Evolutionary conservation across 768 basidiomycete species (phyloP).

Genomic region (Boletus reticulatus): DNA sequence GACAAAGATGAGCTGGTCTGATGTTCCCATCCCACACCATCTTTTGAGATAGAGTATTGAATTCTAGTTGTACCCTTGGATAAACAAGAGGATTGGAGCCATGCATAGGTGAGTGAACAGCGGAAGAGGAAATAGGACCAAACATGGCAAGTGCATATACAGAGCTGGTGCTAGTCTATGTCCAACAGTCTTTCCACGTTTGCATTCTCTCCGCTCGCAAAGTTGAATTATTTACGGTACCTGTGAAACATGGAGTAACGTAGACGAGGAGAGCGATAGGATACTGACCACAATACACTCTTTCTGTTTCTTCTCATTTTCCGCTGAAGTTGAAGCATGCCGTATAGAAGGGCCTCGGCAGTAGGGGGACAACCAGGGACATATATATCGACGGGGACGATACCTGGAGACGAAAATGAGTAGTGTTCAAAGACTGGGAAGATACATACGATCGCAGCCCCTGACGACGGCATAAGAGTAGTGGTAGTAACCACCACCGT

Average conservation of each 20-base stretch:
- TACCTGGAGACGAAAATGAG: conserved; percentile 48
- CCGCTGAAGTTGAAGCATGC: conserved; percentile 94
- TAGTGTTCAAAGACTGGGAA: conserved; percentile 1
- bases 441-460: conserved; percentile 86
- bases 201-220: background rate
- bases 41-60: background rate
- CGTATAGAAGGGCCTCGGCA: conserved; percentile 96
- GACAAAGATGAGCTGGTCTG: background rate
- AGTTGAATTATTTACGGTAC: conserved; percentile 26
- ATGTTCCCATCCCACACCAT: background rate
- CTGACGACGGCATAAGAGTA: conserved; percentile 99
- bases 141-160: conserved; percentile 15
- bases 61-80: background rate
- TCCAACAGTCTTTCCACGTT: conserved; percentile 7
- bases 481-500: conserved; percentile 96
- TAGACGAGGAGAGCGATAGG: too few species aligned
- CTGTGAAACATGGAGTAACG: conserved; percentile 9
- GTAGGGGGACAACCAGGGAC: conserved; percentile 94
- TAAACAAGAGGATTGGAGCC: background rate
- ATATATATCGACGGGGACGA: conserved; percentile 98
- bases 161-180: conserved; percentile 26
- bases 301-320: conserved; percentile 92
- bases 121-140: conserved; percentile 1
- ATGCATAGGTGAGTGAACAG: conserved; percentile 2
- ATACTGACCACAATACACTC: conserved; percentile 76